A percentile compares a stretch with the other conserved stretches of the same genome.
Evolutionary conservation across 1,284 basidiomycete species (phyloP).

Genomic region (Neonothopanus nambi): DNA sequence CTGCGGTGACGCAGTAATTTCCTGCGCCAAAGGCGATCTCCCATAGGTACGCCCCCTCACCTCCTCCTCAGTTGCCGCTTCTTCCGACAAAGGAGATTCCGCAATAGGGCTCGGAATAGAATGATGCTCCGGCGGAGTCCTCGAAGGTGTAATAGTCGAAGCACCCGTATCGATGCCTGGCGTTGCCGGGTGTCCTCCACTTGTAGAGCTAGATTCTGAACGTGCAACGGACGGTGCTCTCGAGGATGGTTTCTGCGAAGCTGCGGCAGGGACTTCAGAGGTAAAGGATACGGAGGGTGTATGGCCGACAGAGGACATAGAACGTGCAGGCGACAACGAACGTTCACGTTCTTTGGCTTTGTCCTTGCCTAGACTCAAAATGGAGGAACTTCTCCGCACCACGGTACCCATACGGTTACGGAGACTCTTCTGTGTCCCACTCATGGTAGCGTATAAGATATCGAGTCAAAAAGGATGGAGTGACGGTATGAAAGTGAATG

Average conservation of each 20-base stretch:
- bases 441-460: background rate
- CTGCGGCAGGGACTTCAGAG: background rate
- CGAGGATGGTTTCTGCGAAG: background rate
- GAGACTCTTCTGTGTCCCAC: background rate
- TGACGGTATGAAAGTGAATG: too few species aligned
- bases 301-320: background rate
- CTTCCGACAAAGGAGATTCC: conserved; percentile 11
- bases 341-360: too few species aligned
- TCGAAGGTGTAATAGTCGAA: background rate
- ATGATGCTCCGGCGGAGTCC: background rate
- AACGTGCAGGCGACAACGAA: background rate
- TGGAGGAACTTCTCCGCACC: background rate
- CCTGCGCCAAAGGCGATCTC: background rate
- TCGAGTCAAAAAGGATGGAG: too few species aligned
- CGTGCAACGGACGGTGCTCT: background rate
- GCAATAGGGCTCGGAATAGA: conserved; percentile 9
- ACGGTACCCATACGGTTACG: background rate
- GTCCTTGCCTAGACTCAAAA: background rate
- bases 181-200: too few species aligned
- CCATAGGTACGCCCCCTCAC: background rate
- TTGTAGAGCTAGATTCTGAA: background rate
- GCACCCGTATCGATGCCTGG: too few species aligned
- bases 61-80: conserved; percentile 11
- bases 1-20: background rate
- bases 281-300: background rate